These are phyloP conservation scores for Zalaria sp. DNA, from an alignment of 2,329 filamentous ascomycete species.

Conservation along the genomic window DNA sequence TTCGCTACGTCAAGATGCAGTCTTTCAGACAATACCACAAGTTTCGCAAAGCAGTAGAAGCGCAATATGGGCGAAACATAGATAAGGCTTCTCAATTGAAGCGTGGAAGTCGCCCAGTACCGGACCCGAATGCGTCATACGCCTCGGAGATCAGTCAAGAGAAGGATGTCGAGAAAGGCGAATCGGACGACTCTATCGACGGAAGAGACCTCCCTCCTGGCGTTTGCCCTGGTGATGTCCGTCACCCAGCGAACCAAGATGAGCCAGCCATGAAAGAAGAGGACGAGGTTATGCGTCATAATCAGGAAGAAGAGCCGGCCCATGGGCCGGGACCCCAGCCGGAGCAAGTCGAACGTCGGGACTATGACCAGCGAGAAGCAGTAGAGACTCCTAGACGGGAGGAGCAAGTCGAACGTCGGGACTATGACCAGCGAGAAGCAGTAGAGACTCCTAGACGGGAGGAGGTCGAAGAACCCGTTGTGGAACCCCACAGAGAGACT, in stretches of 20 bases:
- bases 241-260: not conserved
- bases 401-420: slow-evolving; percentile 2
- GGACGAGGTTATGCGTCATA: not conserved
- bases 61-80: slow-evolving; percentile 8
- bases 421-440: not conserved
- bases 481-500: slow-evolving; percentile 8
- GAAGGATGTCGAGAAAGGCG: slow-evolving; percentile 2
- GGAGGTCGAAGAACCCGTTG: slow-evolving; percentile 7
- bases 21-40: slow-evolving; percentile 14
- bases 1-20: slow-evolving; percentile 10
- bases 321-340: too few species aligned
- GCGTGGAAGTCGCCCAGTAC: not conserved
- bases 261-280: slow-evolving; percentile 1
- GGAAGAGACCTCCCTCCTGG: not conserved
- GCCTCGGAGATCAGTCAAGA: not conserved
- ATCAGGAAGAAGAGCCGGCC: not conserved
- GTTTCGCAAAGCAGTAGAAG: slow-evolving; percentile 8
- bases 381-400: not conserved
- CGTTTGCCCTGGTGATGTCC: not conserved
- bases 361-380: too few species aligned
- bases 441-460: not conserved
- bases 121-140: not conserved
- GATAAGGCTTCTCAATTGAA: slow-evolving; percentile 5
- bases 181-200: not conserved
- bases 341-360: slow-evolving; percentile 5